These are phyloP conservation scores for Coleophoma eucalyptorum DNA, from an alignment of 2,329 filamentous ascomycete genomes.

Conservation along the genomic window DNA sequence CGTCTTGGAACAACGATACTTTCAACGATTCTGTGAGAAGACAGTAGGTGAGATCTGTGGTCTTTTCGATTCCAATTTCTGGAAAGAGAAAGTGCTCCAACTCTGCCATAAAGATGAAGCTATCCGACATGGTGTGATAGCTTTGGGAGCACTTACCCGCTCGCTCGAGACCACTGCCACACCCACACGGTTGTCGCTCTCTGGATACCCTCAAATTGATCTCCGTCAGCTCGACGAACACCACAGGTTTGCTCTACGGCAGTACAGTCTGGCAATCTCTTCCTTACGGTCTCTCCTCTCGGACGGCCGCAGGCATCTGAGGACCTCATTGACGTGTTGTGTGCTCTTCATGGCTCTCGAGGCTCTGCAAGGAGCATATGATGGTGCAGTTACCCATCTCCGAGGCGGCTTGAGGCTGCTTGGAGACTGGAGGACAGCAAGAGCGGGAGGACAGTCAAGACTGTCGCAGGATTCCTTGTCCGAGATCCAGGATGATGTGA, in stretches of 20 bases:
- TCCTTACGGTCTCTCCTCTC: conserved; percentile 21
- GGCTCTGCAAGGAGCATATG: conserved; percentile 26
- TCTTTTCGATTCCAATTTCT: conserved; percentile 25
- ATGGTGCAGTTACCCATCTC: conserved; percentile 25
- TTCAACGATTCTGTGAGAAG: conserved; percentile 27
- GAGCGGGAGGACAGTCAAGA: conserved; percentile 20
- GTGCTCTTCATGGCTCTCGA: conserved; percentile 28
- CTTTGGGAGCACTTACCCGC: conserved; percentile 24
- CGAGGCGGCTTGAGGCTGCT: conserved; percentile 24
- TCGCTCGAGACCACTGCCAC: conserved; percentile 24
- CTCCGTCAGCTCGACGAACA: conserved; percentile 25
- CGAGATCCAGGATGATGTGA: conserved; percentile 26
- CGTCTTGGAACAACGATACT: conserved; percentile 24
- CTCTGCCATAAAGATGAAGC: conserved; percentile 25
- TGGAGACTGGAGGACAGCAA: conserved; percentile 26
- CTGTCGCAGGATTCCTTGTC: conserved; percentile 27
- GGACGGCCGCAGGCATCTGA: conserved; percentile 24
- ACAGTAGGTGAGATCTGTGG: conserved; percentile 25
- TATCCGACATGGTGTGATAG: conserved; percentile 25
- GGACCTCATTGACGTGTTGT: conserved; percentile 25
- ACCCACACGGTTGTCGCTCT: conserved; percentile 23
- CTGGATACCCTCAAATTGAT: conserved; percentile 27
- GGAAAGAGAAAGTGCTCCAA: conserved; percentile 28
- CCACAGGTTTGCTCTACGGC: conserved; percentile 23
- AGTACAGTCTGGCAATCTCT: conserved; percentile 25